Percentiles rank a stretch among this genome's conserved stretches.
phyloP scores from a whole-genome alignment of 140 eudicot species.

The Erigeron philadelphicus region DNA sequence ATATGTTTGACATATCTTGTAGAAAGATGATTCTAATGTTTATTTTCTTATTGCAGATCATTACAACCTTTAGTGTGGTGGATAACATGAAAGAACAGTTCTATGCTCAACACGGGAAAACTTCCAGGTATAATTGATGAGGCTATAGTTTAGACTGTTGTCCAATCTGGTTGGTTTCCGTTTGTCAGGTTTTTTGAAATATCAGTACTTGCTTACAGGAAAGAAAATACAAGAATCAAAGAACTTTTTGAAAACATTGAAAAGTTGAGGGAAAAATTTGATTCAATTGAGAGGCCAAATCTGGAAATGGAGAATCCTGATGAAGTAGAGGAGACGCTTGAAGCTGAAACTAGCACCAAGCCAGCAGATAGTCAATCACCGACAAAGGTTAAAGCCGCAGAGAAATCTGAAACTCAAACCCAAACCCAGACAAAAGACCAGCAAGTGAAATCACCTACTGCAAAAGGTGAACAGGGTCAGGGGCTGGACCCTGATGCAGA shows the following conservation, averaged over 20 bases:
- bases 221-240: slow-evolving; percentile 60
- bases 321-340: slow-evolving; percentile 29
- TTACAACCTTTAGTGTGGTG: slow-evolving; percentile 88
- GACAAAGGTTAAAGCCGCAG: slow-evolving; percentile 25
- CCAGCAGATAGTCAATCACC: slow-evolving; percentile 32
- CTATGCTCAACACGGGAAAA: slow-evolving; percentile 54
- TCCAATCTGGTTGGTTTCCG: neutral
- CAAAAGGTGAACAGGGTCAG: slow-evolving; percentile 44
- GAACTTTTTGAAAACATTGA: slow-evolving; percentile 77
- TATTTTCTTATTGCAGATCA: slow-evolving; percentile 43
- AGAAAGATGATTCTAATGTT: neutral
- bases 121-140: slow-evolving; percentile 47
- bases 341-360: slow-evolving; percentile 39
- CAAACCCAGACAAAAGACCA: slow-evolving; percentile 25
- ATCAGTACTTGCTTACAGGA: slow-evolving; percentile 39
- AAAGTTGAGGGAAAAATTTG: slow-evolving; percentile 70
- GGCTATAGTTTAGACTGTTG: neutral
- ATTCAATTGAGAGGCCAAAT: slow-evolving; percentile 77
- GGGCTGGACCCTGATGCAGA: slow-evolving; percentile 69
- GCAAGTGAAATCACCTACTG: slow-evolving; percentile 27
- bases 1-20: neutral
- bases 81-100: slow-evolving; percentile 93
- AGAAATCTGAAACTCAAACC: slow-evolving; percentile 22
- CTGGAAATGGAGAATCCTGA: slow-evolving; percentile 67
- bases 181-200: slow-evolving; percentile 2